phyloP scores from a whole-genome alignment of 106 monocot genomes.

The Allium sativum region DNA sequence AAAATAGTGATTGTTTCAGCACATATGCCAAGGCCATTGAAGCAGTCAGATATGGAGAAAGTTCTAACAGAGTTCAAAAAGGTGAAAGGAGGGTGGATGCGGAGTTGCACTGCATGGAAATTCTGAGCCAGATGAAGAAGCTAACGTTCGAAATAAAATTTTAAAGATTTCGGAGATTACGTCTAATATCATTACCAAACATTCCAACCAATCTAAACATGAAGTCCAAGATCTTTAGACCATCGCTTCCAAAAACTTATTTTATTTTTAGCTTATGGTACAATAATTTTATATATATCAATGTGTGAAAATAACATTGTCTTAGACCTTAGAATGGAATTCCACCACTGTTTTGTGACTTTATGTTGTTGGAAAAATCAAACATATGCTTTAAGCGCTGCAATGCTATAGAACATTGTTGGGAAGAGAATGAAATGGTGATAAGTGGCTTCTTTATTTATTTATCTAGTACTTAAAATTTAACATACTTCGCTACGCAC shows the following conservation, averaged over 20 bases:
- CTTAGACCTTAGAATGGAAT: no score
- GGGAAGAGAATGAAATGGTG: no score
- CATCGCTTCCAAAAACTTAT: not conserved
- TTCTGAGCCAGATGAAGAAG: not conserved
- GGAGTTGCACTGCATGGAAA: not conserved
- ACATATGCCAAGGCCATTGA: slow-evolving; percentile 8
- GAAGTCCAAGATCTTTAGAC: not conserved
- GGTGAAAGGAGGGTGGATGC: not conserved
- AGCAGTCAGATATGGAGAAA: slow-evolving; percentile 16
- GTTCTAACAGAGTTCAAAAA: slow-evolving; percentile 13
- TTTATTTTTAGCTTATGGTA: not conserved
- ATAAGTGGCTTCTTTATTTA: no score
- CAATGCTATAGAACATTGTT: no score
- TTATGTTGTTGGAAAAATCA: no score
- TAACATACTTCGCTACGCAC: no score
- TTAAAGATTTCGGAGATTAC: slow-evolving; percentile 12
- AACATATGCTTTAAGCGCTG: no score
- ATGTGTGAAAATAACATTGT: not conserved
- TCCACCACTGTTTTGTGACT: no score
- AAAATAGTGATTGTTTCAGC: no score
- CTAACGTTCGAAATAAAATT: slow-evolving; percentile 10
- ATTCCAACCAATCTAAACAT: slow-evolving; percentile 2
- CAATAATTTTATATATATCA: not conserved
- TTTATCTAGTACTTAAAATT: no score
- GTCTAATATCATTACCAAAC: slow-evolving; percentile 1